Base-by-base conservation (phyloP, 805 yeast genomes). In the Lipomyces chichibuensis region DNA sequence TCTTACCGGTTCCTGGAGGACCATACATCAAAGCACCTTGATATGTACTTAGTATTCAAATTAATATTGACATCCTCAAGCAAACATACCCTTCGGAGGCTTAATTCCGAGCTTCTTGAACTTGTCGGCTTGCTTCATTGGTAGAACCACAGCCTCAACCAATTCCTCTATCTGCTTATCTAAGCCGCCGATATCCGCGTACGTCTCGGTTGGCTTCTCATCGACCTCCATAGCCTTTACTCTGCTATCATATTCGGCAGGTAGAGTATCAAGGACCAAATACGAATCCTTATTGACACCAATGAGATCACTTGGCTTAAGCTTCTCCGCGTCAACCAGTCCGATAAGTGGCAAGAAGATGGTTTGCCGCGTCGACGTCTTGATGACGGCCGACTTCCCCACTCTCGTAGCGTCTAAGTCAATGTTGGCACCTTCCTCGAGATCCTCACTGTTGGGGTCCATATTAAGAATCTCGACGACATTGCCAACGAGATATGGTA, bases 151-250 rank as follows among this genome's bases (percentile, higher is more conserved):
- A 0, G 98, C 99, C 81, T 95, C 99, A 64, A 94, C 97, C 69
- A 95, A 84, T 79, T 95, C 99, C 81, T 95, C 98, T 74, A 95
- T 95, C 79, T 95, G 99, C 80, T 95, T 95, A 79, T 94, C 98
- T 74, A 95, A 84, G 11, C 99, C 99, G 76, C 99, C 99, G 73
- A 95, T 96, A 78, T 95, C 99, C 0, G 96, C 88, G 77, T 95
- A 95, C 11, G 97, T 92, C 78, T 95, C 99, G 1, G 97, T 90
- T 67, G 99, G 99, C 77, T 94, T 93, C 80, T 95, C 99, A 77
- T 95, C 99, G 61, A 95, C 99, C 79, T 95, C 99, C 99, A 95
- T 91, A 13, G 98, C 98, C 81, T 95, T 95, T 62, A 95, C 99
- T 74, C 99, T 86, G 64, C 96, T 90, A 79, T 95, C 99, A 77